phyloP scores from a whole-genome alignment of 345 rosid genomes.

The Physaria fendleri region DNA sequence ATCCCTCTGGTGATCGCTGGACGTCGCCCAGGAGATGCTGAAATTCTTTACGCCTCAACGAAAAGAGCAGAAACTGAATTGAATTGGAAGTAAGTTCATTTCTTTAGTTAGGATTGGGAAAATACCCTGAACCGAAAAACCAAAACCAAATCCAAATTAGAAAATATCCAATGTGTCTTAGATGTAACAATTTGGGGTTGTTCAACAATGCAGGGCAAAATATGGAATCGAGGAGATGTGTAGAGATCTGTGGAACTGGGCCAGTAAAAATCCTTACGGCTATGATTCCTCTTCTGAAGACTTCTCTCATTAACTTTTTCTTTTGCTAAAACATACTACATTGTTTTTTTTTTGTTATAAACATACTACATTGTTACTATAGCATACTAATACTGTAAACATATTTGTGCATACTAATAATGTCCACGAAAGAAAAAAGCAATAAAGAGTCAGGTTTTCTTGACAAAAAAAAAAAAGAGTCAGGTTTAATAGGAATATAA shows the following conservation, averaged over 20 bases:
- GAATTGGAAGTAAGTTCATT: conserved; percentile 78
- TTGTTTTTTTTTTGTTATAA: too few species aligned
- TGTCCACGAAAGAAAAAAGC: not conserved
- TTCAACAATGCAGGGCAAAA: conserved; percentile 55
- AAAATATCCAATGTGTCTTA: too few species aligned
- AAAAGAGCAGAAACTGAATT: conserved; percentile 65
- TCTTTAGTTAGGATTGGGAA: not conserved
- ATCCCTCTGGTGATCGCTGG: conserved; percentile 69
- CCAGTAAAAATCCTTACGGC: conserved; percentile 88
- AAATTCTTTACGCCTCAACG: conserved; percentile 82
- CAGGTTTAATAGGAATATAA: not conserved
- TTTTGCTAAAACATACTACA: not conserved
- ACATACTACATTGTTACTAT: too few species aligned
- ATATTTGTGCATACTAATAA: conserved; percentile 3
- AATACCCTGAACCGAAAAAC: too few species aligned
- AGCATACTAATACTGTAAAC: too few species aligned
- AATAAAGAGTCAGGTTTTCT: too few species aligned
- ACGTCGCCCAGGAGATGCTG: conserved; percentile 84
- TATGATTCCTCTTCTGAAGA: conserved; percentile 43
- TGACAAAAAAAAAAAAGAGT: not conserved
- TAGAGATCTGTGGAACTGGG: conserved; percentile 94
- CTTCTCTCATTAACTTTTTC: not conserved
- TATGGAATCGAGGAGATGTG: conserved; percentile 89
- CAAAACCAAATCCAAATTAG: too few species aligned
- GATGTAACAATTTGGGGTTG: too few species aligned